A percentile compares a stretch with the other conserved stretches of the same genome.
phyloP scores from a whole-genome alignment of 495 filamentous ascomycete species.

The Neurospora sp. region DNA sequence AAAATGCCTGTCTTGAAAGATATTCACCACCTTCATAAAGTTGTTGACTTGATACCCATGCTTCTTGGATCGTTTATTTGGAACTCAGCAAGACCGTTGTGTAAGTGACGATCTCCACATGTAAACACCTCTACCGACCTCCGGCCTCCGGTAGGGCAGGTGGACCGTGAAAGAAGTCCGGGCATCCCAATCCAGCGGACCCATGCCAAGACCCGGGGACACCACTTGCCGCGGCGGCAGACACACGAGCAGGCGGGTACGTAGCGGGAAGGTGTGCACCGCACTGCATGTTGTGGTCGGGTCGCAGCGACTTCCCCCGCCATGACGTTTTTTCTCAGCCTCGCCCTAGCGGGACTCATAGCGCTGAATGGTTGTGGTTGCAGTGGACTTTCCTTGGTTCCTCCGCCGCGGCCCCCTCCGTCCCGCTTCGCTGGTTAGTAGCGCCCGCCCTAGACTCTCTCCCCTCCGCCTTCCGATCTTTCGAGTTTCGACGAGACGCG shows the following conservation, averaged over 20 bases:
- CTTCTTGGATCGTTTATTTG: background rate
- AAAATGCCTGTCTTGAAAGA: background rate
- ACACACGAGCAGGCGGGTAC: background rate
- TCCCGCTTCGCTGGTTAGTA: background rate
- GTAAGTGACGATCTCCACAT: background rate
- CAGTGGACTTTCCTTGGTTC: background rate
- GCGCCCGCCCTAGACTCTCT: conserved; percentile 4
- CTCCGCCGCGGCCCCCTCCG: background rate
- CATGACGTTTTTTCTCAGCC: conserved; percentile 2
- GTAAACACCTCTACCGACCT: background rate
- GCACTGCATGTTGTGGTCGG: background rate
- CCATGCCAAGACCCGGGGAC: background rate
- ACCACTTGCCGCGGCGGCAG: background rate
- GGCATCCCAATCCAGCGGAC: background rate
- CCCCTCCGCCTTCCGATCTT: background rate
- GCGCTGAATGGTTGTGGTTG: conserved; percentile 7
- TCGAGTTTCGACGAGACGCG: background rate
- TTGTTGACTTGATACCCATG: background rate
- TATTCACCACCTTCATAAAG: background rate
- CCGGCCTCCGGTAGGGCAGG: background rate
- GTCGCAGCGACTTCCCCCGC: conserved; percentile 3
- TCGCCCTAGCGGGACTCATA: conserved; percentile 2
- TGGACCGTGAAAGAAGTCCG: background rate
- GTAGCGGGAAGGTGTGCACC: background rate
- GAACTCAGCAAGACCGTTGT: background rate